Conservation (phyloP, 305 asterid species). For the Euphrasia arctica region DNA sequence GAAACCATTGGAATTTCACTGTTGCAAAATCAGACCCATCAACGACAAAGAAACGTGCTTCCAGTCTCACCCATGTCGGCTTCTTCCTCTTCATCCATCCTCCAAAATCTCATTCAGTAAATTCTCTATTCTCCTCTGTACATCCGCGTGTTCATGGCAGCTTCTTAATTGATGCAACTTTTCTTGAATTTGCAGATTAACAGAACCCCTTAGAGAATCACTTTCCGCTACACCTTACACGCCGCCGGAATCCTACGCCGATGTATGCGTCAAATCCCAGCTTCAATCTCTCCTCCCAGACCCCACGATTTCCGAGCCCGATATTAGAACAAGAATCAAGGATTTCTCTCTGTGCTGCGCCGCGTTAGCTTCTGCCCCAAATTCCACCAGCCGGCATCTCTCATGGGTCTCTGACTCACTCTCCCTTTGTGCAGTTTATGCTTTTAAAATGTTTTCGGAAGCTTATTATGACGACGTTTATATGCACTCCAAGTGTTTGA, state of each 20-base stretch:
- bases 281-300: conserved; percentile 56
- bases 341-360: conserved; percentile 68
- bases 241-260: conserved; percentile 52
- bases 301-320: conserved; percentile 29
- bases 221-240: conserved; percentile 51
- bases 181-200: conserved; percentile 39
- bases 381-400: conserved; percentile 61
- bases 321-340: conserved; percentile 29
- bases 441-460: conserved; percentile 40
- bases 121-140: background rate
- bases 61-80: conserved; percentile 35
- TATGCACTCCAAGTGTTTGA: conserved; percentile 36
- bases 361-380: conserved; percentile 62
- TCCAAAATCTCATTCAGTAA: conserved; percentile 42
- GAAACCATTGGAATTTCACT: background rate
- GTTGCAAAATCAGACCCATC: background rate
- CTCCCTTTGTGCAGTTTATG: conserved; percentile 40
- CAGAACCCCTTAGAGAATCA: conserved; percentile 42
- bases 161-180: conserved; percentile 1
- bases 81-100: conserved; percentile 29
- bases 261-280: conserved; percentile 59
- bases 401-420: conserved; percentile 58
- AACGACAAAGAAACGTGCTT: background rate
- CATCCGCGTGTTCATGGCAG: background rate
- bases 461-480: conserved; percentile 33